Conservation (phyloP, 78 protist genomes). For the Polysphondylium violaceum region DNA sequence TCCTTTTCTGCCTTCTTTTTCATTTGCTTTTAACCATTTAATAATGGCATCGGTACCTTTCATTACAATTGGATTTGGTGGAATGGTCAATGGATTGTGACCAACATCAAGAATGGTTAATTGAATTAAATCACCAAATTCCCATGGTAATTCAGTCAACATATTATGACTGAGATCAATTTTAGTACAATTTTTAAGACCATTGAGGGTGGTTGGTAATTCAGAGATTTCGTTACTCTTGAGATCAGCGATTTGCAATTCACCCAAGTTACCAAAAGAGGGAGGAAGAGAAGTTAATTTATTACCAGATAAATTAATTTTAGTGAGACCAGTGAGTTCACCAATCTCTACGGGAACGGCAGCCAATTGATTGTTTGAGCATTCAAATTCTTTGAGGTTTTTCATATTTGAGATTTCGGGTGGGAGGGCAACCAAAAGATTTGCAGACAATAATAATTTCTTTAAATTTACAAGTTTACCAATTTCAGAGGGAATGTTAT, state of each 20-base stretch:
- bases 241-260: slow-evolving; percentile 62
- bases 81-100: slow-evolving; percentile 86
- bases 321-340: slow-evolving; percentile 38
- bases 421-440: slow-evolving; percentile 74
- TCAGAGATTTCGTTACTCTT: slow-evolving; percentile 80
- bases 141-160: slow-evolving; percentile 87
- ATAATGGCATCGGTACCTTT: slow-evolving; percentile 83
- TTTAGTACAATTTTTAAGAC: slow-evolving; percentile 52
- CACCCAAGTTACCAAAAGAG: slow-evolving; percentile 39
- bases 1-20: slow-evolving; percentile 85
- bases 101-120: slow-evolving; percentile 77
- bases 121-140: slow-evolving; percentile 63
- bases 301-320: slow-evolving; percentile 79
- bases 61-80: slow-evolving; percentile 85
- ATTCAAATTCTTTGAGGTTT: slow-evolving; percentile 66
- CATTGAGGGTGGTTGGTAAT: slow-evolving; percentile 63
- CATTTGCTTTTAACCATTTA: slow-evolving; percentile 78
- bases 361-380: slow-evolving; percentile 62
- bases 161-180: slow-evolving; percentile 82
- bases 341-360: slow-evolving; percentile 66
- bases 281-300: slow-evolving; percentile 71
- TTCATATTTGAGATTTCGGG: slow-evolving; percentile 73
- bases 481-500: slow-evolving; percentile 76
- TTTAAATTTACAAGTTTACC: slow-evolving; percentile 77
- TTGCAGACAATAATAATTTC: slow-evolving; percentile 59